phyloP scores from a whole-genome alignment of 371 early-diverging fungal species.

The Mucor plumbeus region DNA sequence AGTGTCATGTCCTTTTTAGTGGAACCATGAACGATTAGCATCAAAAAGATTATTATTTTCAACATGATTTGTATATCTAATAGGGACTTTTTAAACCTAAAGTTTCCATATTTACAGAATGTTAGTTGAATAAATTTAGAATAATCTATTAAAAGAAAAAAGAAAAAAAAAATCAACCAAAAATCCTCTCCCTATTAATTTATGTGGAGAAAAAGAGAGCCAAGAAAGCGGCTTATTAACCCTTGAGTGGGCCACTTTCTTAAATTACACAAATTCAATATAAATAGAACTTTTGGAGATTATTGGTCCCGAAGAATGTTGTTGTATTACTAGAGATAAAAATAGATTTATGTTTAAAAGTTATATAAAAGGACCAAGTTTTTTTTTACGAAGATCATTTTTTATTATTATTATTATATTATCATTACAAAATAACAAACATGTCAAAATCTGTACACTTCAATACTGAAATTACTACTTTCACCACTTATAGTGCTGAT shows the following conservation, averaged over 20 bases:
- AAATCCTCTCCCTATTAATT: background rate
- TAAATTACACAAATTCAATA: background rate
- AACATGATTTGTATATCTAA: slow-evolving; percentile 3
- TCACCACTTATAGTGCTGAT: slow-evolving; percentile 33
- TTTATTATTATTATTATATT: background rate
- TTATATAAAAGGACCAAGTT: slow-evolving; percentile 6
- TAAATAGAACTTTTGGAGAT: background rate
- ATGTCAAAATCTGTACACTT: slow-evolving; percentile 34
- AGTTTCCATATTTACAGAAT: slow-evolving; percentile 7
- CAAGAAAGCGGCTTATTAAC: background rate
- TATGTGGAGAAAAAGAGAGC: background rate
- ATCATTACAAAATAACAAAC: slow-evolving; percentile 6
- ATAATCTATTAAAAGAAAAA: background rate
- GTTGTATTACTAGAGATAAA: slow-evolving; percentile 6
- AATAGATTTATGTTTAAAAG: slow-evolving; percentile 21
- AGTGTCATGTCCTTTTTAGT: slow-evolving; percentile 31
- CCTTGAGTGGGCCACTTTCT: no score
- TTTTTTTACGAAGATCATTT: slow-evolving; percentile 8
- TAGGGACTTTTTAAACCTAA: slow-evolving; percentile 1
- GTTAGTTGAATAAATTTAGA: slow-evolving; percentile 3
- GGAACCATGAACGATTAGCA: slow-evolving; percentile 36
- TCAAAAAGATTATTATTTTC: slow-evolving; percentile 33
- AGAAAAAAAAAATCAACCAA: background rate
- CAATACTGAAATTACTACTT: slow-evolving; percentile 19
- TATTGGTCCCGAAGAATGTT: background rate